phyloP scores from a whole-genome alignment of 495 filamentous ascomycete species.

The Daldinia caldariorum region DNA sequence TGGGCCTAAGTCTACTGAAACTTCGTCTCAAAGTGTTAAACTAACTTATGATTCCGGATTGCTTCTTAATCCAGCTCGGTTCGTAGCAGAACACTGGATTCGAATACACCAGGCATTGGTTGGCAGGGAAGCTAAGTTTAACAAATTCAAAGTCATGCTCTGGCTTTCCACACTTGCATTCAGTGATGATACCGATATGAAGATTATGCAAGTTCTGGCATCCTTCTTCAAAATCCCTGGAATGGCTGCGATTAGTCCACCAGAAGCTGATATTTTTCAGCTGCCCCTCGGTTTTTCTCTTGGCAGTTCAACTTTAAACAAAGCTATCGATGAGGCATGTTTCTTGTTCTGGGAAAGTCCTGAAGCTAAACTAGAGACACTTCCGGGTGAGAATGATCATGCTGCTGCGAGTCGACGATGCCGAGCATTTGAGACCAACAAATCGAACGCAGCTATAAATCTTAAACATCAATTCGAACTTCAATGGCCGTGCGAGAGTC shows the following conservation, averaged over 20 bases:
- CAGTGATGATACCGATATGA: conserved; percentile 42
- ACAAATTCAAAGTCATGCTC: conserved; percentile 58
- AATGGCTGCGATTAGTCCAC: conserved; percentile 28
- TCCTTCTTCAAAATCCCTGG: conserved; percentile 47
- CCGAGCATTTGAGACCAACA: not conserved
- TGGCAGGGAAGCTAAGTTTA: conserved; percentile 3
- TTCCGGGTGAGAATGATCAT: not conserved
- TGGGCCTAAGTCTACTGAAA: not conserved
- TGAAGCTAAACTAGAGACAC: not conserved
- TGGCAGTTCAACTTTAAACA: not conserved
- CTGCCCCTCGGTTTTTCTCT: not conserved
- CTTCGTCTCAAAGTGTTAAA: not conserved
- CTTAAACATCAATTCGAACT: conserved; percentile 32
- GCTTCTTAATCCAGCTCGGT: conserved; percentile 22
- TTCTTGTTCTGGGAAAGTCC: not conserved
- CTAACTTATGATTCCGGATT: conserved; percentile 31
- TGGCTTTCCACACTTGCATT: conserved; percentile 56
- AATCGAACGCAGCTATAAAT: not conserved
- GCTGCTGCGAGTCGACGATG: not conserved
- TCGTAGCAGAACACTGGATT: conserved; percentile 49
- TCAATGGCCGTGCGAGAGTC: conserved; percentile 47
- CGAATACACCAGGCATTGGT: conserved; percentile 50
- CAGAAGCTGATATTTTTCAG: not conserved
- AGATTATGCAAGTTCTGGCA: conserved; percentile 51
- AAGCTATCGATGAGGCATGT: not conserved